Percentiles rank a stretch among this genome's conserved stretches.
Evolutionary conservation across 2,329 filamentous ascomycete species (phyloP).

Genomic region (Berkeleyomyces rouxiae): DNA sequence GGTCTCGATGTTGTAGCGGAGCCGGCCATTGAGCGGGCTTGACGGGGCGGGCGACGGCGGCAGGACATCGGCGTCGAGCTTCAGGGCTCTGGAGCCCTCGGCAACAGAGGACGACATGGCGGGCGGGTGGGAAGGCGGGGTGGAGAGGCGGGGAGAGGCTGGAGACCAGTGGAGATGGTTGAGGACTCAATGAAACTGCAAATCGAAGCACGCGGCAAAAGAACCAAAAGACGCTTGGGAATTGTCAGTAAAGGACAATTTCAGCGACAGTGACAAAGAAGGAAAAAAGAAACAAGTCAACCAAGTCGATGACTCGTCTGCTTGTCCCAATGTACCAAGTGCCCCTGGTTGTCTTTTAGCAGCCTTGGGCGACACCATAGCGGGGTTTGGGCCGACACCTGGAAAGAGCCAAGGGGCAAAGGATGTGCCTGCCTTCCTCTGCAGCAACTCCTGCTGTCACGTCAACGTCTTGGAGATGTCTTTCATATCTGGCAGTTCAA

Average conservation of each 20-base stretch:
- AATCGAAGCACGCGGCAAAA: not conserved
- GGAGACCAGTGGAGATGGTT: not conserved
- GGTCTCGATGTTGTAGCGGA: constrained; percentile 81
- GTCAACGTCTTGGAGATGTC: not conserved
- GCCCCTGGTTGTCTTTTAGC: not conserved
- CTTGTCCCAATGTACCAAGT: not conserved
- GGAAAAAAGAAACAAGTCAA: not conserved
- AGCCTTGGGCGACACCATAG: not conserved
- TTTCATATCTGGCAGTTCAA: not conserved
- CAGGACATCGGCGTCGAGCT: constrained; percentile 61
- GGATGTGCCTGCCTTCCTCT: not conserved
- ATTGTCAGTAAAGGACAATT: not conserved
- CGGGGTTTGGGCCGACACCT: not conserved
- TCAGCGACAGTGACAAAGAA: not conserved
- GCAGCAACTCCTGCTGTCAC: not conserved
- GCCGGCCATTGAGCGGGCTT: constrained; percentile 64
- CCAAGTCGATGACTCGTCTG: not conserved
- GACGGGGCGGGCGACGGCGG: constrained; percentile 88
- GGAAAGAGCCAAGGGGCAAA: not conserved
- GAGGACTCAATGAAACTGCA: no score
- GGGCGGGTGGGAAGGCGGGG: not conserved
- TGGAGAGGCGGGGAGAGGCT: not conserved
- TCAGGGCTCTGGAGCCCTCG: constrained; percentile 26
- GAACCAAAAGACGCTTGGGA: no score
- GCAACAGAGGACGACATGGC: constrained; percentile 16